phyloP scores from a whole-genome alignment of 805 yeast species.

The Yarrowia keelungensis region DNA sequence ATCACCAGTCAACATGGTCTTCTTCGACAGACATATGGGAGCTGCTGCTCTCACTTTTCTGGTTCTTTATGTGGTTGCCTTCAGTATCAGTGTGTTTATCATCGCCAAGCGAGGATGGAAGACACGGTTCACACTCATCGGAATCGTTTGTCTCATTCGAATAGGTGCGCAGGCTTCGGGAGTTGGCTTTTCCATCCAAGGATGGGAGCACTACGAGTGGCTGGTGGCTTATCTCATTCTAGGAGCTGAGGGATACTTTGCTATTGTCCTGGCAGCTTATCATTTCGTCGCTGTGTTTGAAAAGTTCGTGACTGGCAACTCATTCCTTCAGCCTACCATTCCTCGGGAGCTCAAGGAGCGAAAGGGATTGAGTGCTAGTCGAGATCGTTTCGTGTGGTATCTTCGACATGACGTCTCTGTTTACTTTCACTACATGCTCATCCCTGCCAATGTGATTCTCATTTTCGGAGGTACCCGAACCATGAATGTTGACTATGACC shows the following conservation, averaged over 20 bases:
- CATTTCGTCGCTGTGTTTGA: constrained; percentile 23
- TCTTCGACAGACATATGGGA: constrained; percentile 20
- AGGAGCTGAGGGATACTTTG: constrained; percentile 25
- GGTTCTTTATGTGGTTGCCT: not conserved
- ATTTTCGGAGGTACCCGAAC: constrained; percentile 20
- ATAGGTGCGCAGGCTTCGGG: constrained; percentile 12
- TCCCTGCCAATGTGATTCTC: constrained; percentile 27
- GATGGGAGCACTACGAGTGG: constrained; percentile 19
- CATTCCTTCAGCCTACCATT: constrained; percentile 8
- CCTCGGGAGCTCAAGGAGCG: constrained; percentile 10
- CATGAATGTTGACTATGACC: not conserved
- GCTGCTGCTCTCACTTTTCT: constrained; percentile 26
- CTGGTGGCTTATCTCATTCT: constrained; percentile 14
- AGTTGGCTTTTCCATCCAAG: constrained; percentile 11
- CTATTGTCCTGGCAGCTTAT: constrained; percentile 13
- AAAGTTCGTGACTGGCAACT: constrained; percentile 7
- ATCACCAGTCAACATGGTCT: not conserved
- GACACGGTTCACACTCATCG: constrained; percentile 11
- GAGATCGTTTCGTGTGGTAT: not conserved
- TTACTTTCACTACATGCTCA: constrained; percentile 32
- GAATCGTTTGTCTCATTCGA: constrained; percentile 14
- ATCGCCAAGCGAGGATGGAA: not conserved
- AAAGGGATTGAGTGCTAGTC: not conserved
- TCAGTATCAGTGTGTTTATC: not conserved
- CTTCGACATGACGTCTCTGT: constrained; percentile 11